phyloP scores from a whole-genome alignment of 306 rosid genomes.

The Carpinus fangiana region DNA sequence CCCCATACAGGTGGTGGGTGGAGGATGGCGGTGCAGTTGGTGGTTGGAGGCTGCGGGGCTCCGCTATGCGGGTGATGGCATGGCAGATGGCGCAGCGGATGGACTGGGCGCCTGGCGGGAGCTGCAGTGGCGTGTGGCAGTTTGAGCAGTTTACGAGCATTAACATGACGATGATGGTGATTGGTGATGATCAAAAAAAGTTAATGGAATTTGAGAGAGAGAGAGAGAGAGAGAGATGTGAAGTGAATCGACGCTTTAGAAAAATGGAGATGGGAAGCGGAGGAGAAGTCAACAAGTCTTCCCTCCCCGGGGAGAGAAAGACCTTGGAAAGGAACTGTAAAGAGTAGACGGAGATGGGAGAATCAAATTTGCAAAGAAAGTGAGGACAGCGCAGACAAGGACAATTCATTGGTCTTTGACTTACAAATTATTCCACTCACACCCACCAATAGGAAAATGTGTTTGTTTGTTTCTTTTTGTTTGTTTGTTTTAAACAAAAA shows the following conservation, averaged over 20 bases:
- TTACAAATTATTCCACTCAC: no score
- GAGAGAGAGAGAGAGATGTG: background rate
- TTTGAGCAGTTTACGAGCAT: slow-evolving; percentile 41
- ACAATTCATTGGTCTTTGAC: no score
- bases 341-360: no score
- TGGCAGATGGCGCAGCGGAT: slow-evolving; percentile 45
- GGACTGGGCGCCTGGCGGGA: slow-evolving; percentile 37
- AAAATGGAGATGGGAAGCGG: no score
- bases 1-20: background rate
- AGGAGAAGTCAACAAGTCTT: background rate
- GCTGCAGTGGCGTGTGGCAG: slow-evolving; percentile 45
- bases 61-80: slow-evolving; percentile 34
- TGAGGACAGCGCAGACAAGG: no score
- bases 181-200: background rate
- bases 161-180: slow-evolving; percentile 8
- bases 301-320: no score
- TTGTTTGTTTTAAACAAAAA: no score
- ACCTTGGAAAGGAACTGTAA: no score
- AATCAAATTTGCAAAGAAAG: no score
- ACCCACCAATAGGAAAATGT: no score
- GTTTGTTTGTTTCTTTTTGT: no score
- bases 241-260: background rate
- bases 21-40: background rate
- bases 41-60: background rate
- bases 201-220: background rate